Percentiles rank a stretch among this genome's conserved stretches.
Conservation (phyloP, 352 stramenopile species). For the Phytophthora ohioensis region DNA sequence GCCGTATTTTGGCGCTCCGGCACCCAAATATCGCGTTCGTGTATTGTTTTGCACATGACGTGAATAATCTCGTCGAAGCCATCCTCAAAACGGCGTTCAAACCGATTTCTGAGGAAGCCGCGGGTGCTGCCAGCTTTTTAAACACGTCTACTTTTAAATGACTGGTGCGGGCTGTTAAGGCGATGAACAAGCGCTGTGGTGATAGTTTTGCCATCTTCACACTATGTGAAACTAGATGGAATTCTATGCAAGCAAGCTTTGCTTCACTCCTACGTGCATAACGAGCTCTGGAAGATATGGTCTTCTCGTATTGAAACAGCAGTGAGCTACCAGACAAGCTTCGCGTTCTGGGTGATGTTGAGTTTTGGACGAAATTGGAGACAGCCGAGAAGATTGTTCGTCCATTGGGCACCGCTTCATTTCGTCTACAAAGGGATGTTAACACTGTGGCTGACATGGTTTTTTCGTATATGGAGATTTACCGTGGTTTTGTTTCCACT, state of each 20-base stretch:
- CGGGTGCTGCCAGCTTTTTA: not conserved
- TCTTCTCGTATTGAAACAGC: slow-evolving; percentile 15
- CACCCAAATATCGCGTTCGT: slow-evolving; percentile 26
- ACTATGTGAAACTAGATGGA: slow-evolving; percentile 18
- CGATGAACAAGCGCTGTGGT: slow-evolving; percentile 16
- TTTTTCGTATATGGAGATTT: not conserved
- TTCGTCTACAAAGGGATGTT: not conserved
- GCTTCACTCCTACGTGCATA: slow-evolving; percentile 16
- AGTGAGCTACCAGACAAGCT: slow-evolving; percentile 1
- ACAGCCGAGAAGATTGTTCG: not conserved
- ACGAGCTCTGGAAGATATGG: slow-evolving; percentile 13
- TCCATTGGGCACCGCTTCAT: not conserved
- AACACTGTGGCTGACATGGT: not conserved
- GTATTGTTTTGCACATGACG: slow-evolving; percentile 20
- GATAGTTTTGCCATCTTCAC: slow-evolving; percentile 15
- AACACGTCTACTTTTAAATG: slow-evolving; percentile 30
- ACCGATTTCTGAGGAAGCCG: slow-evolving; percentile 10
- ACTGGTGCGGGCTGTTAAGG: not conserved
- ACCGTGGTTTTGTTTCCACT: not conserved
- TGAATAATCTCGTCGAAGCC: slow-evolving; percentile 34
- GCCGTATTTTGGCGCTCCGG: slow-evolving; percentile 24
- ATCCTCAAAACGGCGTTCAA: slow-evolving; percentile 19
- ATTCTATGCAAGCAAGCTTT: slow-evolving; percentile 23
- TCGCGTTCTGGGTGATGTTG: not conserved
- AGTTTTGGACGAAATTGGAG: not conserved